Evolutionary conservation across 768 basidiomycete species (phyloP), one percentile per base, ranked within the genome.

Genomic region (Lentinula lateritia): DNA sequence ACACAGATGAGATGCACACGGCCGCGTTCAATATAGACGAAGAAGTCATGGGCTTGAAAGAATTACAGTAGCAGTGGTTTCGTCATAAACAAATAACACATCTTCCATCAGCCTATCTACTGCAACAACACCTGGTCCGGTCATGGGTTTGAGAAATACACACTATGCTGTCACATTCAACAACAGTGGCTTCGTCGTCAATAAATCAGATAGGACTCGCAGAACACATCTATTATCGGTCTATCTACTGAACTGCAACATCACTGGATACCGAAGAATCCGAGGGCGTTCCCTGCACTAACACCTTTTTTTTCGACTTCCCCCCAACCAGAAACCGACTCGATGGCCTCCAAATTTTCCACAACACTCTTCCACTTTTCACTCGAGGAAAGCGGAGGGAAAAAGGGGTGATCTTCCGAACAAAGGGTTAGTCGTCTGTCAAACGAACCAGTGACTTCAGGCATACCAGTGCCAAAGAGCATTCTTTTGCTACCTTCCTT

Each of bases 311-410:
- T 87, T 60, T 89, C 87, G 23, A 70, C 75, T n/a, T 80, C 73
- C 18, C 71, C 75, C 82, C 91, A 91, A 6, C 84, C 84, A 50
- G 78, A 72, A 9, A 89, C 88, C 3, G 72, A 76, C 50, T 85
- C 79, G 62, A 95, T 92, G 2, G 93, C 92, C 58, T 89, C 85
- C 60, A 94, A 69, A 72, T 94, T 95, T 66, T 93, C 91, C 41
- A 90, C 84, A 4, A 93, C 93, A 68, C 90, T 92, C 73, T 76
- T 82, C 93, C 93, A 95, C 69, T 85, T 91, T 61, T 85, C 84
- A 50, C 77, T 80, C 50, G 76, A 73, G 62, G 77, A 74, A 43
- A 94, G 79, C 2, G 93, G 93, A 13, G 93, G 93, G 75, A 95
- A 95, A 80, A 94, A 94, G 0, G 92, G 93, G 71, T 94, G 90